Percentiles rank a stretch among this genome's conserved stretches.
Conservation (phyloP, 257 asterid species). For the Solanum verrucosum region DNA sequence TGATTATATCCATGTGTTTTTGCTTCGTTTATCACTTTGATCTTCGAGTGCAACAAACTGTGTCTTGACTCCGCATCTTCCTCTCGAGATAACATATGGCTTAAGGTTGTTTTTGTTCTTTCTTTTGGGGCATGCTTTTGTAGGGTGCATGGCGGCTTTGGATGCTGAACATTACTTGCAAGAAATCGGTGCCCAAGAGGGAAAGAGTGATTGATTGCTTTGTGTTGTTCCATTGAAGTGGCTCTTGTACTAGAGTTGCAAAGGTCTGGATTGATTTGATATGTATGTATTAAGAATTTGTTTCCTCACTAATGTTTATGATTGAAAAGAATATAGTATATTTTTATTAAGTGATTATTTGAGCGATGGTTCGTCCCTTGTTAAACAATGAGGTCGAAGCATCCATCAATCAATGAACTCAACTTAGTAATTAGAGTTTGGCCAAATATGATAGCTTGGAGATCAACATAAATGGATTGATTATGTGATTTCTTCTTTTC, state of each 20-base stretch:
- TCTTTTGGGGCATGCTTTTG: not conserved
- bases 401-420: not conserved
- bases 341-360: not conserved
- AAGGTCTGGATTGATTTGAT: not conserved
- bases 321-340: not conserved
- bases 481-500: not conserved
- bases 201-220: conserved; percentile 74
- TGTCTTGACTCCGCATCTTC: not conserved
- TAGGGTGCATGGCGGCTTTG: conserved; percentile 97
- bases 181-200: conserved; percentile 78
- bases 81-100: not conserved
- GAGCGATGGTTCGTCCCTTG: not conserved
- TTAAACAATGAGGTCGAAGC: not conserved
- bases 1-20: not conserved
- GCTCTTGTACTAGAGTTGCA: not conserved
- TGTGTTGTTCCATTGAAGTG: conserved; percentile 14
- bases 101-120: not conserved
- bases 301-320: not conserved
- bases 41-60: not conserved
- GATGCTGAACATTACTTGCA: conserved; percentile 98
- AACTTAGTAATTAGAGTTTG: not conserved
- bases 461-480: not conserved
- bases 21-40: not conserved
- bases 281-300: not conserved
- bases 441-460: not conserved